Percentiles rank a stretch among this genome's conserved stretches.
phyloP scores from a whole-genome alignment of 208 protist genomes.

The Trypanosoma vivax region DNA sequence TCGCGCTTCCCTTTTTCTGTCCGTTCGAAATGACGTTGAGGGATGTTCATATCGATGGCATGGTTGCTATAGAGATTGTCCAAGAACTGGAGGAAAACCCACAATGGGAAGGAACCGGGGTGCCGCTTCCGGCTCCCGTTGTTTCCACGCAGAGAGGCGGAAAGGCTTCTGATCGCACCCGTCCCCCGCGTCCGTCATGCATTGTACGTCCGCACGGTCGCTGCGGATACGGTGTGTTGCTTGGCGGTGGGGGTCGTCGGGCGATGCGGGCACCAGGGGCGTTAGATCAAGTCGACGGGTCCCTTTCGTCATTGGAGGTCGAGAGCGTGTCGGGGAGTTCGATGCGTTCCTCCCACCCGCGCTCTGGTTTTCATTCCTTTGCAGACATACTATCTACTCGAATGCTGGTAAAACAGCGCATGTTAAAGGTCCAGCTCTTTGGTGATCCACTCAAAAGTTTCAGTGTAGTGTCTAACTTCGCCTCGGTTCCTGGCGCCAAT shows the following conservation, averaged over 20 bases:
- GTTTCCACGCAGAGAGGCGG: not conserved
- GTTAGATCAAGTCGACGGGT: conserved; percentile 10
- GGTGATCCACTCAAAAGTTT: conserved; percentile 81
- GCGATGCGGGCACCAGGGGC: conserved; percentile 66
- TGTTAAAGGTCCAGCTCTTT: conserved; percentile 78
- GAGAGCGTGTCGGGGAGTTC: not conserved
- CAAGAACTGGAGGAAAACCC: conserved; percentile 48
- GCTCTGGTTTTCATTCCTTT: conserved; percentile 20
- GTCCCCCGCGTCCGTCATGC: conserved; percentile 2
- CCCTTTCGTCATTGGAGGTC: conserved; percentile 7
- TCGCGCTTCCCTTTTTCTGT: conserved; percentile 80
- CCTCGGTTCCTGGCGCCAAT: conserved; percentile 59
- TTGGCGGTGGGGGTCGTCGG: conserved; percentile 62
- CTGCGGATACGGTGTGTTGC: conserved; percentile 67
- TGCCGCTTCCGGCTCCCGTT: not conserved
- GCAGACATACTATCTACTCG: conserved; percentile 44
- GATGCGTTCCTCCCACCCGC: conserved; percentile 6
- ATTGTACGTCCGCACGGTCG: not conserved
- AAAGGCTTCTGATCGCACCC: conserved; percentile 1
- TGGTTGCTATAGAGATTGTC: conserved; percentile 74
- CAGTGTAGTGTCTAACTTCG: conserved; percentile 72
- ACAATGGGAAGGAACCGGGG: conserved; percentile 5
- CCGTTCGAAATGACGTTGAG: conserved; percentile 81
- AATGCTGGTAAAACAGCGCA: conserved; percentile 35
- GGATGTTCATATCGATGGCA: conserved; percentile 71